Conservation (phyloP, 163 green algal genomes). For the Scenedesmus sp. region DNA sequence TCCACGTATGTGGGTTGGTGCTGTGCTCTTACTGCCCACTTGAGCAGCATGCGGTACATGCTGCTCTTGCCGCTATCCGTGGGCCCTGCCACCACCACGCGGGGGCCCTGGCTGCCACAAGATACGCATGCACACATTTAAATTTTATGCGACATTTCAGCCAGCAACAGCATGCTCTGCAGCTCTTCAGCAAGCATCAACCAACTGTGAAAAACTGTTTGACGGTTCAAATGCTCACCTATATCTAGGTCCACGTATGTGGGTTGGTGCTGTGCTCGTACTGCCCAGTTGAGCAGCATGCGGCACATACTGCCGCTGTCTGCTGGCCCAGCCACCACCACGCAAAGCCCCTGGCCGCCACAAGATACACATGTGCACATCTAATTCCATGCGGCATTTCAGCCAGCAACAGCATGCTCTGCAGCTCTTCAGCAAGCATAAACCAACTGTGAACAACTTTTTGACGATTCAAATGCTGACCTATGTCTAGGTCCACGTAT, state of each 20-base stretch:
- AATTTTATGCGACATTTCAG: too few relatives aligned
- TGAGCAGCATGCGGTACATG: constrained; percentile 89
- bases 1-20: constrained; percentile 88
- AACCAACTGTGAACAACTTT: too few relatives aligned
- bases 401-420: too few relatives aligned
- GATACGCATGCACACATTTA: too few relatives aligned
- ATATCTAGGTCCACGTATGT: constrained; percentile 95
- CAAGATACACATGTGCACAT: neutral
- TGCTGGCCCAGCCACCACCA: constrained; percentile 81
- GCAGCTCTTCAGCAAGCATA: too few relatives aligned
- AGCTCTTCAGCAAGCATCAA: too few relatives aligned
- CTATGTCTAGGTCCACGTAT: constrained; percentile 95
- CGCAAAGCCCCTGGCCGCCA: constrained; percentile 69
- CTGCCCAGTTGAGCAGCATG: constrained; percentile 94
- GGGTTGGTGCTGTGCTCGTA: constrained; percentile 78
- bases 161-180: too few relatives aligned
- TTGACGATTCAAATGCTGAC: constrained; percentile 45
- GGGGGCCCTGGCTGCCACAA: constrained; percentile 65
- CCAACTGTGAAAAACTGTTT: too few relatives aligned
- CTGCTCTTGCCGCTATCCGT: constrained; percentile 90
- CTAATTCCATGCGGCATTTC: too few relatives aligned
- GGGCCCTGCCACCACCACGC: constrained; percentile 81
- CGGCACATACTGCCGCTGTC: constrained; percentile 88
- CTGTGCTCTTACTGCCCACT: constrained; percentile 88
- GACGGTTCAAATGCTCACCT: constrained; percentile 57